Percentiles rank a stretch among this genome's conserved stretches.
Evolutionary conservation across 2,329 filamentous ascomycete genomes (phyloP).

Genomic region (Botrytis galanthina): DNA sequence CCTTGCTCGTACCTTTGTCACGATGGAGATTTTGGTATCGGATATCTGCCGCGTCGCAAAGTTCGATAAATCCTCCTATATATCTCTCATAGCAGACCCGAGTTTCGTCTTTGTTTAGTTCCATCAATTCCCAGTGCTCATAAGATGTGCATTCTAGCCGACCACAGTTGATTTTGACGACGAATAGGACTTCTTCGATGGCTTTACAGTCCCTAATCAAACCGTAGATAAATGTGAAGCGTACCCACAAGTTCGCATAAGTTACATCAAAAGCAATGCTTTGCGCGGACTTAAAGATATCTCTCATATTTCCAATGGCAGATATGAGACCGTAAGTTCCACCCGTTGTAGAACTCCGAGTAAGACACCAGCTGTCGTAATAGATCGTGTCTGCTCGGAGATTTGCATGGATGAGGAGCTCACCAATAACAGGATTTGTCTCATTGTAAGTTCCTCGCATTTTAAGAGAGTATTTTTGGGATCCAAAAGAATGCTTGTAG

Average conservation of each 20-base stretch:
- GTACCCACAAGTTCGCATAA: rapidly evolving
- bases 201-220: not conserved
- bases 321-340: no score
- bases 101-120: not conserved
- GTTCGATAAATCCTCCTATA: not conserved
- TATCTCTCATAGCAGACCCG: not conserved
- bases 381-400: not conserved
- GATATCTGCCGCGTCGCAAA: not conserved
- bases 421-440: not conserved
- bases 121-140: not conserved
- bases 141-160: not conserved
- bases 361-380: not conserved
- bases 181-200: not conserved
- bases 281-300: not conserved
- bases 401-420: not conserved
- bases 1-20: not conserved
- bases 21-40: not conserved
- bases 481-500: not conserved
- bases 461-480: no score
- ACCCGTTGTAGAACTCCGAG: no score
- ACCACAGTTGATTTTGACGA: not conserved
- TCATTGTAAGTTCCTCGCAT: not conserved
- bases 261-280: not conserved
- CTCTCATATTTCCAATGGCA: not conserved
- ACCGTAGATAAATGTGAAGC: not conserved